phyloP scores from a whole-genome alignment of 108 stramenopile species.

The Skeletonema tropicum region DNA sequence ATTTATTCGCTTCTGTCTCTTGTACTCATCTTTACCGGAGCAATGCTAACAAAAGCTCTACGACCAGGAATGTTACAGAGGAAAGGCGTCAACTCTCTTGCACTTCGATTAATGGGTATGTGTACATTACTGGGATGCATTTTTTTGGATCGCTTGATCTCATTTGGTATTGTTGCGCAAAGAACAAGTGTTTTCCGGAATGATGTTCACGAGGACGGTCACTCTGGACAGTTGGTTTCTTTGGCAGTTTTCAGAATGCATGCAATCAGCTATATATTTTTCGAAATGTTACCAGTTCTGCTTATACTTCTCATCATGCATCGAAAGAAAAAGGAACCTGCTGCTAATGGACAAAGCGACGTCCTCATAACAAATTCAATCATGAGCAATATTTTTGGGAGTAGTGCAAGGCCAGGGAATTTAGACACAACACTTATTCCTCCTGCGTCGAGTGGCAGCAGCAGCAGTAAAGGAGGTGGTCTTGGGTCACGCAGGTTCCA shows the following conservation, averaged over 20 bases:
- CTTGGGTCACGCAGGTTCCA: constrained; percentile 7
- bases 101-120: constrained; percentile 21
- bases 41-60: constrained; percentile 30
- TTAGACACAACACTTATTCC: background rate
- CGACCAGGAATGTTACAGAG: constrained; percentile 29
- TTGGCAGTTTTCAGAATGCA: constrained; percentile 19
- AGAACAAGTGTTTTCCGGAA: constrained; percentile 10
- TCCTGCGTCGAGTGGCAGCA: background rate
- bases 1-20: constrained; percentile 28
- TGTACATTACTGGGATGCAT: constrained; percentile 30
- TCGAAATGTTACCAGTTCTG: constrained; percentile 40
- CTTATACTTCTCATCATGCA: constrained; percentile 45
- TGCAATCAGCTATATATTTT: constrained; percentile 27
- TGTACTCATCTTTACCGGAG: constrained; percentile 29
- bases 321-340: constrained; percentile 24
- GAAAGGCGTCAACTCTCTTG: constrained; percentile 35
- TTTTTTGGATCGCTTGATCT: constrained; percentile 26
- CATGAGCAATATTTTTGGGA: constrained; percentile 45
- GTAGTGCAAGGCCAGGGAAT: constrained; percentile 20
- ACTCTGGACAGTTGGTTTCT: background rate
- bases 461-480: background rate
- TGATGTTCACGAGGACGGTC: background rate
- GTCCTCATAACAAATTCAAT: constrained; percentile 40
- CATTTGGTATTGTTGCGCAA: constrained; percentile 36
- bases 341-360: constrained; percentile 23